Base-by-base conservation (phyloP, 2,329 filamentous ascomycete species). In the Keithomyces neogunnii region DNA sequence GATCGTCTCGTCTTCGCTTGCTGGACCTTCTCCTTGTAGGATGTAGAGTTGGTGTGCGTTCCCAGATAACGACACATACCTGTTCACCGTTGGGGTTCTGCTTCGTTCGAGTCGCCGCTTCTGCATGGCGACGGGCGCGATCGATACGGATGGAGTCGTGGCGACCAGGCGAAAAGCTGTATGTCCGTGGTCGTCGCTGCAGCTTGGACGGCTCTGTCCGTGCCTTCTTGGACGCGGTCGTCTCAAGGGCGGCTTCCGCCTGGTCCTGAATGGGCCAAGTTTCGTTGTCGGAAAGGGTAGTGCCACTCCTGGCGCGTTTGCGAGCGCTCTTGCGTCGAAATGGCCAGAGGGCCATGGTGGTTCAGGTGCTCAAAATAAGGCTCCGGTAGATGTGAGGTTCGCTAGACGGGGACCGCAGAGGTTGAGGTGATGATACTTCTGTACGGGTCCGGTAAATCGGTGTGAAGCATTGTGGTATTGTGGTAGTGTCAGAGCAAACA, bases 281-380 rank as follows among this genome's bases (percentile, higher is more conserved):
- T 64, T 82, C 75, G 62, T 75, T 68, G 61, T 77, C 77, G 53
- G 76, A 70, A 58, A 78, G 69, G 59, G 76, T 77, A 59, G 76
- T 78, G 67, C 81, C 67, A 57, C 71, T 72, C 54, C 72, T 70
- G 56, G 74, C 68, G 63, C 76, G 74, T 69, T 75, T 81, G 69
- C 84, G 84, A 69, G 82, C 84, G 70, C 80, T 84, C 71, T 78
- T 85, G 63, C 85, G 83, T 69, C 84, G 78, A 69, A 95, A 95
- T 55, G 85, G 88, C 89, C 89, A 95, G 69, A 91, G 73, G 66
- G 85, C 82, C 88, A 92, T 92, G 51, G 56, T 67, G 43, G 28
- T 9, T 40, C 11, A 11, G n/a, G 19, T 40, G 10, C 39, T 49
- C 31, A 30, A 31, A 29, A 9, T 10, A 28, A 30, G 9, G 26